Conservation (phyloP, 1,284 basidiomycete species). For the Mycena sp. region DNA sequence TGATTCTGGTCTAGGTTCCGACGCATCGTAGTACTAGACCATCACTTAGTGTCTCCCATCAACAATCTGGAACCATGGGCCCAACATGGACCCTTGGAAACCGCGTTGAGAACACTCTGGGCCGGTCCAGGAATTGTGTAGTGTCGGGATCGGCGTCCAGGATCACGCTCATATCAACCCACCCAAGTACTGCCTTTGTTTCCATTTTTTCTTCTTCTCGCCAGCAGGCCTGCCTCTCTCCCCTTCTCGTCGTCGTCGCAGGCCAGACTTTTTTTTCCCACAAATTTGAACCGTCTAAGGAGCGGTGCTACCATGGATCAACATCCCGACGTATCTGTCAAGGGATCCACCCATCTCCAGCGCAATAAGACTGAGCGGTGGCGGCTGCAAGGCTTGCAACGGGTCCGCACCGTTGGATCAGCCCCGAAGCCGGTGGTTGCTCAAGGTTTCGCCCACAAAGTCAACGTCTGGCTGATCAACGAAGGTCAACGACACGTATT, state of each 20-base stretch:
- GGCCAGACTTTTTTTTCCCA: neutral
- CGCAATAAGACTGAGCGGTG: constrained; percentile 39
- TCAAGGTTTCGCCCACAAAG: constrained; percentile 44
- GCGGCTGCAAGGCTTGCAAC: constrained; percentile 37
- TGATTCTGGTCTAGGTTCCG: too few species aligned
- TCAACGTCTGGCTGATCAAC: constrained; percentile 89
- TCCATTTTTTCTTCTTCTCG: constrained; percentile 1
- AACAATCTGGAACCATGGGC: constrained; percentile 21
- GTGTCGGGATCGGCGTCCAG: constrained; percentile 6
- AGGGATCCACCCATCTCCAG: constrained; percentile 31
- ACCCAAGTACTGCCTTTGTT: neutral
- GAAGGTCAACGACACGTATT: constrained; percentile 83
- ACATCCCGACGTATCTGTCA: neutral
- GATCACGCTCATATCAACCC: neutral
- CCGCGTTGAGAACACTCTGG: constrained; percentile 13
- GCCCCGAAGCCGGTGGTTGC: neutral
- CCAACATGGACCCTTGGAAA: constrained; percentile 22
- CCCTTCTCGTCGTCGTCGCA: neutral
- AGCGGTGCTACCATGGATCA: constrained; percentile 10
- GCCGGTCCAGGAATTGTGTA: constrained; percentile 22
- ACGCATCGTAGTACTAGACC: too few species aligned
- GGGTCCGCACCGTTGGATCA: constrained; percentile 8
- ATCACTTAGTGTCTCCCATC: too few species aligned
- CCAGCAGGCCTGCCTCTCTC: constrained; percentile 21
- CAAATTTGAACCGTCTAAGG: neutral